Evolutionary conservation across 2,329 filamentous ascomycete species (phyloP), one percentile per base, ranked within the genome.

Genomic region (Epichloe brachyelytri): DNA sequence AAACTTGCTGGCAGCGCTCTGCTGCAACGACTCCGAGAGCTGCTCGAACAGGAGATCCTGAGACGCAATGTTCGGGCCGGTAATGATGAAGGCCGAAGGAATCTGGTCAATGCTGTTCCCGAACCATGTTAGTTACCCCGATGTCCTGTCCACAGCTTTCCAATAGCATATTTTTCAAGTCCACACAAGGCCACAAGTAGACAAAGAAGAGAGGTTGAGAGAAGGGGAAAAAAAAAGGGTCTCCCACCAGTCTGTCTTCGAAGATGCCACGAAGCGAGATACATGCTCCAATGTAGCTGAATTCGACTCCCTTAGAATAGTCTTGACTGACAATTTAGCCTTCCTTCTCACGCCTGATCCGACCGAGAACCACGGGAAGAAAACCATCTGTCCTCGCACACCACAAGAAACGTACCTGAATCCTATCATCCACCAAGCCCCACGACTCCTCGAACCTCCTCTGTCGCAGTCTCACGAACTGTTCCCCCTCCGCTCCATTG

Each of bases 51-150:
- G 73, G 12, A 85, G 71, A 41, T 81, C 78, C 63, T 89, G 85
- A 2, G 84, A 85, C 37, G 85, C 82, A 58, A 89, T 84, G 56
- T 87, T 88, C 7, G 87, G 85, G 0, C 87, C 88, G 8, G 85
- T 86, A 53, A 88, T 77, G 57, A 91, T 80, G 57, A 91, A 83
- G 2, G 79, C 84, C 7, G 83, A 78, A 0, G 84, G 81, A 39
- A 88, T 76, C 61, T 76, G 78, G 46, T 71, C 68, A 40, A 63
- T 60, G 55, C 67, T 68, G 8, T 40, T 20, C 4, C 8, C 22
- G 11, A 48, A 5, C 8, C 20, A 11, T 5, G 3, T 15, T 15
- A 17, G 17, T 26, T 10, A 30, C 26, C 26, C 26, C 26, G 30
- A 5, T 8, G 4, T 15, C 12, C 12, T n/a, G 10, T 20, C 7